These are phyloP conservation scores for Rhodosporidiobolus odoratus DNA, from an alignment of 768 basidiomycete genomes.

Conservation along the genomic window DNA sequence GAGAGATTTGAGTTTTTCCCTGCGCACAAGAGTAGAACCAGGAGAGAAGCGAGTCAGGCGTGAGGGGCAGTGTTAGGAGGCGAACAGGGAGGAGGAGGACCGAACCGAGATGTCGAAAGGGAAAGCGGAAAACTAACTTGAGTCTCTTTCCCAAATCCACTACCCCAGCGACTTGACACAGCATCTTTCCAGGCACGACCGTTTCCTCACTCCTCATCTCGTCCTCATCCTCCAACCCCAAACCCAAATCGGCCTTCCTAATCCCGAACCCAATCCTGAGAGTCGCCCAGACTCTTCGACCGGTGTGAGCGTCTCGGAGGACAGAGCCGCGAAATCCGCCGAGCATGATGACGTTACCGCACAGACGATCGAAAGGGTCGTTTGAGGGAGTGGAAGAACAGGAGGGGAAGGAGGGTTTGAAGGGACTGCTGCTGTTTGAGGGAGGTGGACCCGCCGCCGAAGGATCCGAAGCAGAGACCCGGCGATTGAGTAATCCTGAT, in stretches of 20 bases:
- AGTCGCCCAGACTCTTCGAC: slow-evolving; percentile 35
- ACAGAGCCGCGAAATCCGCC: slow-evolving; percentile 38
- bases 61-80: neutral
- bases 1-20: slow-evolving; percentile 5
- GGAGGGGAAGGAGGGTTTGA: slow-evolving; percentile 1
- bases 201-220: slow-evolving; percentile 30
- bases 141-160: slow-evolving; percentile 37
- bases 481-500: too few species aligned
- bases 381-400: neutral
- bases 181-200: slow-evolving; percentile 28
- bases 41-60: too few species aligned
- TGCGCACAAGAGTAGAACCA: neutral
- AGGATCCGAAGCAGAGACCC: too few species aligned
- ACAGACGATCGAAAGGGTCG: slow-evolving; percentile 24
- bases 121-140: slow-evolving; percentile 17
- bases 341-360: slow-evolving; percentile 36
- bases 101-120: neutral
- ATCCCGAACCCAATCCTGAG: slow-evolving; percentile 34
- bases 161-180: slow-evolving; percentile 24
- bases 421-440: neutral
- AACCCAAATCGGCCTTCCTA: slow-evolving; percentile 28
- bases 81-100: neutral
- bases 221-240: slow-evolving; percentile 38
- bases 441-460: neutral
- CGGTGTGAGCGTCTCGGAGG: slow-evolving; percentile 26